phyloP scores from a whole-genome alignment of 805 yeast genomes.

The Suhomyces vadensis region DNA sequence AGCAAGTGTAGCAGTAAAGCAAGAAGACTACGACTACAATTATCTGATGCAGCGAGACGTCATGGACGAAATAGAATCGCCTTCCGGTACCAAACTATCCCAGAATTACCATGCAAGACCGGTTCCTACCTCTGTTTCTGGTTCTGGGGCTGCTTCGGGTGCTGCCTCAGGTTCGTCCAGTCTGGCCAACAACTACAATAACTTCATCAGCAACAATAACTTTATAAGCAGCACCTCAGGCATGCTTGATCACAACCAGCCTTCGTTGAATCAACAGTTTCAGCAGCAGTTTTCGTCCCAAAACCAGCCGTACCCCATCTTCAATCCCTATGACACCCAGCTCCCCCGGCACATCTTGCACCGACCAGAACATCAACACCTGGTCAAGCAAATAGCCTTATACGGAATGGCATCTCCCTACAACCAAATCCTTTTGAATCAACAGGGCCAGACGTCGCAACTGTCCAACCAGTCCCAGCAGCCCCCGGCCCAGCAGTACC shows the following conservation, averaged over 20 bases:
- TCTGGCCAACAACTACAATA: slow-evolving; percentile 14
- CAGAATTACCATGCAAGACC: neutral
- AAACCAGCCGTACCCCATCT: slow-evolving; percentile 1
- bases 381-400: slow-evolving; percentile 1
- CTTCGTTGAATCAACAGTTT: neutral
- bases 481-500: slow-evolving; percentile 9
- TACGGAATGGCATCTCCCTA: slow-evolving; percentile 9
- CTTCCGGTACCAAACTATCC: slow-evolving; percentile 2
- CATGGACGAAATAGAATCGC: slow-evolving; percentile 1
- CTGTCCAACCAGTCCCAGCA: slow-evolving; percentile 2
- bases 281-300: neutral
- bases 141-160: neutral
- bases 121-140: slow-evolving; percentile 3
- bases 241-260: neutral
- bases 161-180: slow-evolving; percentile 5
- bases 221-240: slow-evolving; percentile 12
- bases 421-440: slow-evolving; percentile 9
- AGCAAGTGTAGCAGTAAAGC: slow-evolving; percentile 10
- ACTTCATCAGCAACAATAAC: slow-evolving; percentile 24
- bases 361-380: neutral
- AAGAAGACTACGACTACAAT: slow-evolving; percentile 15
- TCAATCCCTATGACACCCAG: neutral
- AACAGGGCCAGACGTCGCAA: slow-evolving; percentile 6
- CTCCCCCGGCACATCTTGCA: neutral
- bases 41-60: neutral